phyloP scores from a whole-genome alignment of 2,329 filamentous ascomycete genomes.

The Pseudogymnoascus sp. region DNA sequence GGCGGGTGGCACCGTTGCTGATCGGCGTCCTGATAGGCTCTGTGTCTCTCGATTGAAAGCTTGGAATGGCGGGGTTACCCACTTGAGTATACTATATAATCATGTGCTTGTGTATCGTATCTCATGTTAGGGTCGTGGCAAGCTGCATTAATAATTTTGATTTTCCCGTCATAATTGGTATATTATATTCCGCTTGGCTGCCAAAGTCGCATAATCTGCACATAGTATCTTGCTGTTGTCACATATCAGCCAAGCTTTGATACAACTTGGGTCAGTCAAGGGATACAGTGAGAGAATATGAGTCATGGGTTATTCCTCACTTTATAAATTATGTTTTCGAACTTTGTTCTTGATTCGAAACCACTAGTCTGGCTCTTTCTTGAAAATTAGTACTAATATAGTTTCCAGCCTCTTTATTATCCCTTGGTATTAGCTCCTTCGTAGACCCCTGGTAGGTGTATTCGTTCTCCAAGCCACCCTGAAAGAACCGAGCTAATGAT shows the following conservation, averaged over 20 bases:
- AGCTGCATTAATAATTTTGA: not conserved
- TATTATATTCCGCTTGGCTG: not conserved
- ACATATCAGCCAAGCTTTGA: not conserved
- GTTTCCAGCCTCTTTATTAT: not conserved
- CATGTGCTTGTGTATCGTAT: not conserved
- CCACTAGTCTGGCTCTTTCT: not conserved
- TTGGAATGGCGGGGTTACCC: not conserved
- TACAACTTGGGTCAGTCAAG: not conserved
- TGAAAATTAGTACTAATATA: not conserved
- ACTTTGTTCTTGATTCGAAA: not conserved
- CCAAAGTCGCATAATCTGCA: not conserved
- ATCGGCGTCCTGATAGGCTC: not conserved
- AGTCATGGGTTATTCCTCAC: not conserved
- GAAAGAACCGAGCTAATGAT: not conserved
- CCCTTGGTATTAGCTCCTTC: not conserved
- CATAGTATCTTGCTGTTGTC: not conserved
- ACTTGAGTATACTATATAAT: not conserved
- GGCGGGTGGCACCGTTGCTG: not conserved
- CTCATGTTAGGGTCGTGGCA: not conserved
- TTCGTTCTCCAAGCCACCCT: not conserved
- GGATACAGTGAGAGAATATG: not conserved
- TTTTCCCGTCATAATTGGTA: not conserved
- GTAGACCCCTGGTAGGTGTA: not conserved
- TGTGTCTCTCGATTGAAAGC: not conserved
- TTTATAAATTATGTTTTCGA: not conserved